Percentiles rank a stretch among this genome's conserved stretches.
Conservation (phyloP, 192 early-diverging fungal species). For the Coemansia sp. region DNA sequence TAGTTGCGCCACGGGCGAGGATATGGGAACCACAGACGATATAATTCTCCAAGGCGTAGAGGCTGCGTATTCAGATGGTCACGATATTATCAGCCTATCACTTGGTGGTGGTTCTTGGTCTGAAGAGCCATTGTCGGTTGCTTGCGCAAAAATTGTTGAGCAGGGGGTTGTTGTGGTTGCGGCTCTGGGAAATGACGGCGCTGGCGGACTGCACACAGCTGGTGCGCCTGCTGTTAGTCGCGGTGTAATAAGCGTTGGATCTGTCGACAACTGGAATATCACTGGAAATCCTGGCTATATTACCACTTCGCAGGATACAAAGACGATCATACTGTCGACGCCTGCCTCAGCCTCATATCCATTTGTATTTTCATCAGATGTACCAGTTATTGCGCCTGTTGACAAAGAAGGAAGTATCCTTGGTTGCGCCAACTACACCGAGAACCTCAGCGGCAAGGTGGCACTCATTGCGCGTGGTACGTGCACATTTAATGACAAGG, state of each 20-base stretch:
- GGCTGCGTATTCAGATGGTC: conserved; percentile 41
- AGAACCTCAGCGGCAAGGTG: conserved; percentile 42
- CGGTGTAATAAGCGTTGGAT: conserved; percentile 61
- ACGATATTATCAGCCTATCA: conserved; percentile 66
- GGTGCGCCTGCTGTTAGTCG: conserved; percentile 53
- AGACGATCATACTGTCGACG: neutral
- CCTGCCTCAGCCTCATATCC: conserved; percentile 7
- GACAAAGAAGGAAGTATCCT: conserved; percentile 9
- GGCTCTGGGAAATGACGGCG: conserved; percentile 77
- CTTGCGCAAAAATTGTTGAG: conserved; percentile 48
- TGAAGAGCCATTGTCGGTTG: conserved; percentile 50
- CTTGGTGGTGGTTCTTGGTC: conserved; percentile 62
- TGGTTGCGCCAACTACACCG: conserved; percentile 20
- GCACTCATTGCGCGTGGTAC: conserved; percentile 51
- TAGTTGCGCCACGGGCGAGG: conserved; percentile 50
- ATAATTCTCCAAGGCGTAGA: conserved; percentile 63
- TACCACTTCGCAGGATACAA: conserved; percentile 9
- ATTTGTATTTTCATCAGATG: conserved; percentile 16
- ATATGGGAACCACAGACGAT: conserved; percentile 31
- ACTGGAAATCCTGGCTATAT: conserved; percentile 27
- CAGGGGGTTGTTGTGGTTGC: conserved; percentile 62
- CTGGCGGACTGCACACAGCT: conserved; percentile 56
- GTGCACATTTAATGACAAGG: conserved; percentile 23
- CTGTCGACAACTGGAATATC: conserved; percentile 55
- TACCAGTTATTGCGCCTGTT: conserved; percentile 18